Evolutionary conservation across 352 stramenopile species (phyloP).

Genomic region (Globisporangium abappressorium): DNA sequence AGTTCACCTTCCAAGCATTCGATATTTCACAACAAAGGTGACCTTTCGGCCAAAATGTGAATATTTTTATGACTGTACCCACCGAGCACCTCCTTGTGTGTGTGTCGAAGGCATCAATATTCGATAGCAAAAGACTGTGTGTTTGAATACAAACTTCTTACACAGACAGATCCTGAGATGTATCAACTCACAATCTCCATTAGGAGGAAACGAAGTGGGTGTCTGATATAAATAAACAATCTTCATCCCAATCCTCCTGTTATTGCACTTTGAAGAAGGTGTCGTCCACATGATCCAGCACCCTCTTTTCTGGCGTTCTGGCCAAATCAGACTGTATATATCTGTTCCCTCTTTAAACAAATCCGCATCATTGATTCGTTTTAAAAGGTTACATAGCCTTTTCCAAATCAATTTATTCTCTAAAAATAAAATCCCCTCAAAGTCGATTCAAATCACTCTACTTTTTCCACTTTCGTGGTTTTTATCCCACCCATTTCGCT

Average conservation of each 20-base stretch:
- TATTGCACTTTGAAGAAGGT: neutral
- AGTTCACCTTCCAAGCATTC: neutral
- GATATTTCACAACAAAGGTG: neutral
- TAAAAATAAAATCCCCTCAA: neutral
- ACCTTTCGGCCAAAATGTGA: neutral
- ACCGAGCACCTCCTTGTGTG: neutral
- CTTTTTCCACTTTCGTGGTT: neutral
- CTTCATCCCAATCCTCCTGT: neutral
- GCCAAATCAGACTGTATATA: conserved; percentile 5
- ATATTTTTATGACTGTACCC: neutral
- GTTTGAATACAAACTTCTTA: neutral
- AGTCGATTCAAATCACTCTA: neutral
- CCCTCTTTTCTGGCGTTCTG: neutral
- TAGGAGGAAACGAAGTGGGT: neutral
- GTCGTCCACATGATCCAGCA: neutral
- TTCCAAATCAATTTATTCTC: neutral
- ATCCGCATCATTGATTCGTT: neutral
- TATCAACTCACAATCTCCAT: neutral
- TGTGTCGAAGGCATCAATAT: too few species aligned
- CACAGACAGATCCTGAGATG: neutral
- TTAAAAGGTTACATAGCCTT: too few species aligned
- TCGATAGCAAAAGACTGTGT: too few species aligned
- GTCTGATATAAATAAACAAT: neutral
- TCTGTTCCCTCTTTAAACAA: neutral
- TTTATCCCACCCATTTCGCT: neutral